Base-by-base conservation (phyloP, 2,329 filamentous ascomycete species). In the Sarocladium strictum region DNA sequence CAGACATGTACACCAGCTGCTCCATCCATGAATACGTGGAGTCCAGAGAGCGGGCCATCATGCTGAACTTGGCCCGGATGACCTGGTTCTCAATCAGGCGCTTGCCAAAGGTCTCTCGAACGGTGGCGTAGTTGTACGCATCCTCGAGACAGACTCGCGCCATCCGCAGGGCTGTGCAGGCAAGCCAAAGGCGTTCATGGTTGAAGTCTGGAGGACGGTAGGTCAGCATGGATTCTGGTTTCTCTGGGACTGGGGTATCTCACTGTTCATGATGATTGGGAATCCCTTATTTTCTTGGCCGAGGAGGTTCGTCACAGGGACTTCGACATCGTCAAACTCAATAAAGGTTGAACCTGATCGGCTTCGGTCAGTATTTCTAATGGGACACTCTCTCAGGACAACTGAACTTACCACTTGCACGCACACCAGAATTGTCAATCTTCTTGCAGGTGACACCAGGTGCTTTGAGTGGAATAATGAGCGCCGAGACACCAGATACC, bases 341-440 rank as follows among this genome's bases (percentile, higher is more conserved):
- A 84, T 73, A 58, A 77, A 82, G 1, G 77, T 79, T 3, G 78
- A 45, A n/a, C 41, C 41, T 45, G 21, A 5, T 4, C 11, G 10
- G 7, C 23, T 4, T 7, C 41, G 26, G n/a, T n/a, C n/a, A n/a
- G n/a, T n/a, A n/a, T n/a, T n/a, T n/a, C n/a, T n/a, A n/a, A n/a
- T n/a, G n/a, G n/a, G n/a, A n/a, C n/a, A n/a, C n/a, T n/a, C n/a
- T 45, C 5, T 45, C 41, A 45, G 21, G 23, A 24, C 41, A 10
- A 23, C n/a, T 7, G 17, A 10, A 45, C 41, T 26, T 72, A 64
- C 83, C 83, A 38, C 83, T 84, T 4, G 82, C 83, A 60, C 83
- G 80, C n/a, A 86, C 82, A 2, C 85, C 85, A 24, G 78, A 83
- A 64, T 88, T 87, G 53, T 77, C 67, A 65, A 87, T 85, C 52